Evolutionary conservation across 805 yeast genomes (phyloP).

Genomic region (Wickerhamomyces xylosicus): DNA sequence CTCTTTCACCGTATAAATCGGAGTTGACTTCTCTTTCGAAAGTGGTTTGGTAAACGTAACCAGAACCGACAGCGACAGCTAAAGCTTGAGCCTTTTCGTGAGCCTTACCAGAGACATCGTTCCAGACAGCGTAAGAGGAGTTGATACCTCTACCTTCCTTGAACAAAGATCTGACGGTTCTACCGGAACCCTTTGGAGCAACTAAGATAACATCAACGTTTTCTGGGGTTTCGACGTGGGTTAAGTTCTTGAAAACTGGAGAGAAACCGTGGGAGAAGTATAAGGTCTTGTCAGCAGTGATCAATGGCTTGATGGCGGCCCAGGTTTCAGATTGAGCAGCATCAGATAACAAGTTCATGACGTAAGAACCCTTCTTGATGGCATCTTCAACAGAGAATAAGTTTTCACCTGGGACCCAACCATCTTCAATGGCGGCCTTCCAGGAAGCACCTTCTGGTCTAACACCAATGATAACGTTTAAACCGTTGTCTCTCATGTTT

Average conservation of each 20-base stretch:
- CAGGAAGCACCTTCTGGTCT: conserved; percentile 98
- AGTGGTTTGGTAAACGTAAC: conserved; percentile 99
- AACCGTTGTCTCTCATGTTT: conserved; percentile 97
- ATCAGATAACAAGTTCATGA: conserved; percentile 97
- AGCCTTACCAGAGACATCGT: conserved; percentile 97
- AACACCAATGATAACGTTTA: conserved; percentile 96
- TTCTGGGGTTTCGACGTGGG: conserved; percentile 91
- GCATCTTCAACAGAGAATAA: conserved; percentile 94
- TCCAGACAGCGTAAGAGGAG: conserved; percentile 99
- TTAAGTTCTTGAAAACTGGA: conserved; percentile 96
- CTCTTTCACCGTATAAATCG: conserved; percentile 99
- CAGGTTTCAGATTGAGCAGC: conserved; percentile 99
- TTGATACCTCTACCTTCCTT: conserved; percentile 99
- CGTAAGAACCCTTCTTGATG: conserved; percentile 78
- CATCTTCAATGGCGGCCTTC: conserved; percentile 99
- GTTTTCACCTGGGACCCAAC: conserved; percentile 99
- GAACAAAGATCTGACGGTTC: conserved; percentile 98
- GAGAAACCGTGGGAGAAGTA: conserved; percentile 99
- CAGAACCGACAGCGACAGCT: conserved; percentile 98
- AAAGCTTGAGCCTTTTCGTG: conserved; percentile 98
- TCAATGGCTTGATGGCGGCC: conserved; percentile 74
- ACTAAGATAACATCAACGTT: conserved; percentile 95
- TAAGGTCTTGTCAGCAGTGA: conserved; percentile 94
- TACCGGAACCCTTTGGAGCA: conserved; percentile 99
- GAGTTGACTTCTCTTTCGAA: conserved; percentile 99